Base-by-base conservation (phyloP, 2,329 filamentous ascomycete genomes). In the Colletotrichum nymphaeae region DNA sequence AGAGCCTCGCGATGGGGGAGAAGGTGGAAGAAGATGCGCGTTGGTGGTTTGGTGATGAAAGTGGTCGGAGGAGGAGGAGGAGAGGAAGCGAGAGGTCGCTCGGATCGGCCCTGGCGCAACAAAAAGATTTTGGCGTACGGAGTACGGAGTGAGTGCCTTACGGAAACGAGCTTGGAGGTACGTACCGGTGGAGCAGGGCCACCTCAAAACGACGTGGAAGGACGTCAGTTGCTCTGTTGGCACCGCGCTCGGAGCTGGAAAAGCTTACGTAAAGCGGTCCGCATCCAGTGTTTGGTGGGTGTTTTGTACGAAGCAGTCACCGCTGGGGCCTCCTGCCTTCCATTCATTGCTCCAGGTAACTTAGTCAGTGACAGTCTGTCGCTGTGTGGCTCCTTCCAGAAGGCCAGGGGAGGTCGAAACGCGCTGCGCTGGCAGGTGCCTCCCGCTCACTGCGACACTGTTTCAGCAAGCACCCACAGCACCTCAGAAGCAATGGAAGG, bases 91-190 rank as follows among this genome's bases (percentile, higher is more conserved):
- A 63, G 58, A 63, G 46, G 52, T 63, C 56, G 69, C 52, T 56
- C 58, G 66, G 49, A 72, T 35, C 35, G 71, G 67, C 67, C 42
- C 67, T 63, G 67, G 57, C 63, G 68, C 63, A 63, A 52, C 71
- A 59, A 72, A 74, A 74, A 72, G 63, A 73, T 73, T 73, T 73
- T 72, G 71, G 71, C 19, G 37, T 62, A 71, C 46, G 32, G 32
- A 11, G 32, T 12, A 35, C 11, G 32, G 32, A 35, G 32, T 30
- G 30, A 30, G 30, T 35, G 32, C 32, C 11, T 35, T 1, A 35
- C 32, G 37, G 64, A 35, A 62, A 16, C 28, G 65, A 59, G 53
- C 64, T 57, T 32, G 35, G 57, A 16, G 30, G 62, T 14, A 55
- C 46, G 68, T 60, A 55, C 28, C 64, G 53, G 42, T 19, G n/a